These are phyloP conservation scores for Leishmania turanica DNA, from an alignment of 208 protist genomes.

Conservation along the genomic window DNA sequence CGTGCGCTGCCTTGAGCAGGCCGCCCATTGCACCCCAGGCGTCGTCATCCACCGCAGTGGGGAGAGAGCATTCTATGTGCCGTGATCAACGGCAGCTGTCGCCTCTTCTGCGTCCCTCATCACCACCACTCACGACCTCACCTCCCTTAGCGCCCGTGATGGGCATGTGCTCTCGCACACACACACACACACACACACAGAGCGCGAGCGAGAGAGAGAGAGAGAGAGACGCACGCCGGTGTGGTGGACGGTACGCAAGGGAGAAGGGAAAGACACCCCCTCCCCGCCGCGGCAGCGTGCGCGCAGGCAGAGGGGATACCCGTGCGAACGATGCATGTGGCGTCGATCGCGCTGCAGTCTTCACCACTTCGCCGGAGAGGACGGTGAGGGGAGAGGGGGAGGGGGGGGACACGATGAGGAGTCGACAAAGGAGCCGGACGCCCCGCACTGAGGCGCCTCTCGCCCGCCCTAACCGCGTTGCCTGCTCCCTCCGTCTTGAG, in stretches of 20 bases:
- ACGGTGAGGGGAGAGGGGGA: neutral
- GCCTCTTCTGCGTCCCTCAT: neutral
- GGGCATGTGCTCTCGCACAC: neutral
- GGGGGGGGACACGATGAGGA: neutral
- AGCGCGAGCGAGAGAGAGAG: neutral
- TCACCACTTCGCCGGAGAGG: neutral
- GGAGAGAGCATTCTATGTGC: neutral
- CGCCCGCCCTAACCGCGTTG: neutral
- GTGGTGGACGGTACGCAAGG: neutral
- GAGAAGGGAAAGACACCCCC: too few relatives aligned
- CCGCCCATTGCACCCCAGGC: neutral
- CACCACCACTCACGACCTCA: neutral
- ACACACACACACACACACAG: too few relatives aligned
- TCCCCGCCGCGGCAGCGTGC: too few relatives aligned
- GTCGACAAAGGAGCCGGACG: neutral
- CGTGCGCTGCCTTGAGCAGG: neutral
- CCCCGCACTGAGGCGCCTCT: neutral
- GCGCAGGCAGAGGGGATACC: too few relatives aligned
- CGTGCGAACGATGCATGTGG: neutral
- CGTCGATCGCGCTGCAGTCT: neutral
- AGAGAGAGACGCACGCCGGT: neutral
- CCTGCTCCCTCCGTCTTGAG: neutral
- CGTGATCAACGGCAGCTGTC: neutral
- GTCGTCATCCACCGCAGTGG: neutral
- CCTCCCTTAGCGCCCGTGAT: neutral